Conservation (phyloP, 1,284 basidiomycete species). For the Pseudozyma hubeiensis region DNA sequence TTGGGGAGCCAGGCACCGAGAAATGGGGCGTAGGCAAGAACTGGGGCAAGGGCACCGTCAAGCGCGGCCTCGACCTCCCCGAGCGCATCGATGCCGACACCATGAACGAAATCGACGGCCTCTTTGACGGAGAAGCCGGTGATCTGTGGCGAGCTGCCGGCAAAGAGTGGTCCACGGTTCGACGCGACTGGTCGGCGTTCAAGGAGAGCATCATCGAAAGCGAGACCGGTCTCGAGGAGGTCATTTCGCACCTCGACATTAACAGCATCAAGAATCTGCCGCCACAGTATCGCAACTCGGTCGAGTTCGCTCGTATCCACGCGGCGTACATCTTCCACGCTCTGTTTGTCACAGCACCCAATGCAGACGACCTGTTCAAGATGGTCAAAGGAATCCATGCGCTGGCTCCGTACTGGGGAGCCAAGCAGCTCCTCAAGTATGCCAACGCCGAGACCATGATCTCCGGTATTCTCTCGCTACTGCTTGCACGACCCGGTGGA, state of each 20-base stretch:
- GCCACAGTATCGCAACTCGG: conserved; percentile 59
- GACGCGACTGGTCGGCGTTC: conserved; percentile 57
- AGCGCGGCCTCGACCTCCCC: conserved; percentile 66
- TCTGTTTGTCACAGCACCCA: conserved; percentile 62
- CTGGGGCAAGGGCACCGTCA: conserved; percentile 68
- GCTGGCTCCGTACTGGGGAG: conserved; percentile 68
- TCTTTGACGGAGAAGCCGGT: conserved; percentile 56
- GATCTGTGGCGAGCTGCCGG: conserved; percentile 58
- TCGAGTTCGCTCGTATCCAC: conserved; percentile 63
- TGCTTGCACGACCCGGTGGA: conserved; percentile 66
- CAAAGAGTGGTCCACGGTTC: conserved; percentile 55
- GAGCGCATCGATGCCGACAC: conserved; percentile 50
- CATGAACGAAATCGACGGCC: conserved; percentile 53
- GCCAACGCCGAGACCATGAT: conserved; percentile 67
- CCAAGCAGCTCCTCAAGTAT: conserved; percentile 64
- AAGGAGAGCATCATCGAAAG: conserved; percentile 66
- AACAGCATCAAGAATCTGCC: conserved; percentile 64
- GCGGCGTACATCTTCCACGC: conserved; percentile 62
- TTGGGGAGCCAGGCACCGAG: conserved; percentile 62
- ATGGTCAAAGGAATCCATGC: conserved; percentile 63
- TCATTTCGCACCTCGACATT: conserved; percentile 57
- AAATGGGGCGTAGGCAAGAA: conserved; percentile 66
- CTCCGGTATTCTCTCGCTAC: conserved; percentile 58
- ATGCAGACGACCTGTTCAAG: conserved; percentile 61
- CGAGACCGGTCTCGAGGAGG: conserved; percentile 64